Conservation (phyloP, 208 protist species). For the Leishmania tarentolae region DNA sequence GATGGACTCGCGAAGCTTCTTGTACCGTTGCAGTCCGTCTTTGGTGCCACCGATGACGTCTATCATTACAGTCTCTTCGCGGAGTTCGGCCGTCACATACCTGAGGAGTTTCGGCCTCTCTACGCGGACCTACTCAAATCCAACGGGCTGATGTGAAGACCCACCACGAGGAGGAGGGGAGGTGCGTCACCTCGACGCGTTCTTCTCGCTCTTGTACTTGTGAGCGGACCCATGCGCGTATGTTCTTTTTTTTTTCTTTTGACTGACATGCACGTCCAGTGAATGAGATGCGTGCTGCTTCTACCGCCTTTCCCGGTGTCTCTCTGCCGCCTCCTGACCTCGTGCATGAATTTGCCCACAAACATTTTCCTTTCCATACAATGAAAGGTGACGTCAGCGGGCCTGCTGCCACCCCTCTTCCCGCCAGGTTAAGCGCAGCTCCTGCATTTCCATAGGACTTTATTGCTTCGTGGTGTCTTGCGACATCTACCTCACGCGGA, state of each 20-base stretch:
- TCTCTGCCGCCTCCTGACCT: neutral
- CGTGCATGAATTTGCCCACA: neutral
- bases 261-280: neutral
- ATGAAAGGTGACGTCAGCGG: neutral
- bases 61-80: conserved; percentile 34
- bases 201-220: neutral
- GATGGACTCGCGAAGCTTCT: conserved; percentile 29
- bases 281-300: neutral
- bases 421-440: neutral
- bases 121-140: conserved; percentile 54
- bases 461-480: neutral
- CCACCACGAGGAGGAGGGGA: neutral
- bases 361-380: neutral
- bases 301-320: neutral
- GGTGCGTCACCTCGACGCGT: neutral
- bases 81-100: conserved; percentile 80
- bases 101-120: conserved; percentile 56
- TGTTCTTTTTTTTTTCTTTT: neutral
- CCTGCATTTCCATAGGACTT: neutral
- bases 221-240: neutral
- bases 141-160: neutral
- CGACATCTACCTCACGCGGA: neutral
- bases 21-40: conserved; percentile 33
- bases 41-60: conserved; percentile 45
- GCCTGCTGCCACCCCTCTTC: neutral